Percentiles rank a stretch among this genome's conserved stretches.
These are phyloP conservation scores for Aureobasidium leucospermi DNA, from an alignment of 2,329 filamentous ascomycete species.

Conservation along the genomic window DNA sequence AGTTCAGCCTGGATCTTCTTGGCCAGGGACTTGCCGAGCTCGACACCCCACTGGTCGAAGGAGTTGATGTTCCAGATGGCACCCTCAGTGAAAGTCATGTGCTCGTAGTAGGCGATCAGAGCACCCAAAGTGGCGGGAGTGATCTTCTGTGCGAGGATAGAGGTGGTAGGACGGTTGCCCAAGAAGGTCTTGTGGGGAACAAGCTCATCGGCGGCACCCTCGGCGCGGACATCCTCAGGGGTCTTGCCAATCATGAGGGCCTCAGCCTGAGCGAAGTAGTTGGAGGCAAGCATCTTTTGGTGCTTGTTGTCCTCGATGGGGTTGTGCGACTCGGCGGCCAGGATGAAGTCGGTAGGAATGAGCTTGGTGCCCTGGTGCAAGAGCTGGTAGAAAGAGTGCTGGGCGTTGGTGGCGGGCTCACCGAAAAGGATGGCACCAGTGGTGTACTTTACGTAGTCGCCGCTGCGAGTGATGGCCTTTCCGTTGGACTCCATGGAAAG, in stretches of 20 bases:
- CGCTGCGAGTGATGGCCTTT: conserved; percentile 86
- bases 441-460: conserved; percentile 90
- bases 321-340: conserved; percentile 95
- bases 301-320: conserved; percentile 85
- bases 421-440: conserved; percentile 94
- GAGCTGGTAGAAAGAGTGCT: conserved; percentile 99
- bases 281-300: conserved; percentile 91
- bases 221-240: conserved; percentile 67
- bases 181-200: conserved; percentile 99
- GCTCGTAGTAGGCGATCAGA: conserved; percentile 97
- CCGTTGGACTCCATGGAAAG: conserved; percentile 99
- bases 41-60: conserved; percentile 99
- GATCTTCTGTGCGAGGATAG: conserved; percentile 87
- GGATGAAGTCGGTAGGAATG: conserved; percentile 95
- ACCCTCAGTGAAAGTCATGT: conserved; percentile 95
- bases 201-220: conserved; percentile 65
- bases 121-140: conserved; percentile 90
- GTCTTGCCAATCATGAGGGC: conserved; percentile 89
- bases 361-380: conserved; percentile 98
- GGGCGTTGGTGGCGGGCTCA: conserved; percentile 96
- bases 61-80: conserved; percentile 99
- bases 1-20: conserved; percentile 66
- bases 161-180: conserved; percentile 93
- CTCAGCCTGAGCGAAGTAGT: conserved; percentile 85
- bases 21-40: conserved; percentile 91